These are phyloP conservation scores for Eustoma russellianum DNA, from an alignment of 257 asterid genomes.

Conservation along the genomic window DNA sequence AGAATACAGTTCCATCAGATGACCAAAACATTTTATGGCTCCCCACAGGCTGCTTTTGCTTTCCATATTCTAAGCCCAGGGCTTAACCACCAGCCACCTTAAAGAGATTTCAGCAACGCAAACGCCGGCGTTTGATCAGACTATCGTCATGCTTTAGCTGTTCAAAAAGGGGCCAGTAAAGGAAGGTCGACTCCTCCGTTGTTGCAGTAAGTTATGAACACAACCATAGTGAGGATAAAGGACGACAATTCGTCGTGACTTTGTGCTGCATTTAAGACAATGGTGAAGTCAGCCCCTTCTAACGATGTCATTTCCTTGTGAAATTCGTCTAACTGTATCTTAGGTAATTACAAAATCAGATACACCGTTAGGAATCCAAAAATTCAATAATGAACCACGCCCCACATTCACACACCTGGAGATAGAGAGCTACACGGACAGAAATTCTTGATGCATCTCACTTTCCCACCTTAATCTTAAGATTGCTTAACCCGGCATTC, in stretches of 20 bases:
- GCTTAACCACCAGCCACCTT: background rate
- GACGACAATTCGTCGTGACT: constrained; percentile 6
- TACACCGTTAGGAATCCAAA: constrained; percentile 23
- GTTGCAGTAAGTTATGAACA: background rate
- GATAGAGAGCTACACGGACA: constrained; percentile 3
- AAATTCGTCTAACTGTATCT: constrained; percentile 23
- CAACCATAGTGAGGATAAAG: constrained; percentile 2
- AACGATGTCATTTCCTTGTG: constrained; percentile 23
- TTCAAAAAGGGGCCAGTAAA: constrained; percentile 6
- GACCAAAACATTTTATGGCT: too few species aligned
- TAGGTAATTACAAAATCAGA: constrained; percentile 28
- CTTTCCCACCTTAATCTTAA: constrained; percentile 49
- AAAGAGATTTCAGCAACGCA: too few species aligned
- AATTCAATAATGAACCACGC: constrained; percentile 19
- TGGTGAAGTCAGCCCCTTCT: constrained; percentile 18
- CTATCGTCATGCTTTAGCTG: constrained; percentile 5
- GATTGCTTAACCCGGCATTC: constrained; percentile 44
- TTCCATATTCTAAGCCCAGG: too few species aligned
- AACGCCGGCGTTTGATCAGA: background rate
- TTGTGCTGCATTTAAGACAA: constrained; percentile 11
- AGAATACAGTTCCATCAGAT: too few species aligned
- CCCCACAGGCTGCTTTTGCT: too few species aligned
- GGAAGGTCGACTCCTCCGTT: too few species aligned
- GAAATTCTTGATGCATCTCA: constrained; percentile 18
- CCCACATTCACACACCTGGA: constrained; percentile 30